These are phyloP conservation scores for Arthroderma sp. DNA, from an alignment of 2,329 filamentous ascomycete genomes.

Conservation along the genomic window DNA sequence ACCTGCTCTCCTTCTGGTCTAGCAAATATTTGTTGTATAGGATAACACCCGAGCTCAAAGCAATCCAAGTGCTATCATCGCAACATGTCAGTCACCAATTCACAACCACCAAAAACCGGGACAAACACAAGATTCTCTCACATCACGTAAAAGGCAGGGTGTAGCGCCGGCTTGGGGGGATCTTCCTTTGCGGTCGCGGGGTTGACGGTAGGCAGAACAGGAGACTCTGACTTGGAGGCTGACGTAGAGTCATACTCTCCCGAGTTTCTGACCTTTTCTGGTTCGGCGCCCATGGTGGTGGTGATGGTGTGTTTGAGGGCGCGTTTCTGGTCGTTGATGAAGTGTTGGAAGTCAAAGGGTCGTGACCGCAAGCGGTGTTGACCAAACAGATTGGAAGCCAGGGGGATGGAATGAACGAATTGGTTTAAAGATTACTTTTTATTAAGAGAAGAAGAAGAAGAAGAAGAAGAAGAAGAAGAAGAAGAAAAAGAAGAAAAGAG, in stretches of 20 bases:
- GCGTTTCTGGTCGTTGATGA: constrained; percentile 30
- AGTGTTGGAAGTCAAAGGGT: constrained; percentile 36
- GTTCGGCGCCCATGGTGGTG: constrained; percentile 50
- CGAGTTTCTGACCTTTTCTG: constrained; percentile 74
- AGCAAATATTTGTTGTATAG: constrained; percentile 99
- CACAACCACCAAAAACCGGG: neutral
- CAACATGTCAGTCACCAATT: neutral
- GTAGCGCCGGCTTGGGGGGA: constrained; percentile 51
- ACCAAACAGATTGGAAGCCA: constrained; percentile 33
- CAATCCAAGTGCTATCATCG: constrained; percentile 66
- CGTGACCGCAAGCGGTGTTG: constrained; percentile 31
- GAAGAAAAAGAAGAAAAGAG: constrained; percentile 16
- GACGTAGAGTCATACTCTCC: constrained; percentile 44
- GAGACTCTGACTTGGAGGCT: constrained; percentile 33
- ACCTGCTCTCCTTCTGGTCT: constrained; percentile 54
- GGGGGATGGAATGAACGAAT: constrained; percentile 14
- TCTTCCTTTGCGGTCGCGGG: constrained; percentile 59
- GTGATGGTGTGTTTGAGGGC: constrained; percentile 33
- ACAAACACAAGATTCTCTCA: constrained; percentile 21
- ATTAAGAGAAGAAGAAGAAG: constrained; percentile 13
- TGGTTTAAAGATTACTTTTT: constrained; percentile 9
- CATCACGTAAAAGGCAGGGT: constrained; percentile 75
- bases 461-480: constrained; percentile 14
- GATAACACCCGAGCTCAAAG: constrained; percentile 84
- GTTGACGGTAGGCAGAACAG: constrained; percentile 67